Conservation (phyloP, 345 rosid species). For the Moricandia arvensis region DNA sequence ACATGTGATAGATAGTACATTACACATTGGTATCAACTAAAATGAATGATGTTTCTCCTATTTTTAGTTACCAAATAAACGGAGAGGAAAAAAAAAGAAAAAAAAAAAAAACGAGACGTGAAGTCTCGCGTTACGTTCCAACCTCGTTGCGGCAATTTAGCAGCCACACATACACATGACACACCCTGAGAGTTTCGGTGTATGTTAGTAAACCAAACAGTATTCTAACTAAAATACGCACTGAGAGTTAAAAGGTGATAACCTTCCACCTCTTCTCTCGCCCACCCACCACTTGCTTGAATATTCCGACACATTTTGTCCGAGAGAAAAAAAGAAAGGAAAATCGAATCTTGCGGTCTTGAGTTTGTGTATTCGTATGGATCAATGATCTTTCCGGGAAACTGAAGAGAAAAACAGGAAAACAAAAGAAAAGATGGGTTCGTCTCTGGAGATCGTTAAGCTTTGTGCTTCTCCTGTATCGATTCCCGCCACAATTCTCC, state of each 20-base stretch:
- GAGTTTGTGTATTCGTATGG: not conserved
- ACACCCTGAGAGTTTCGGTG: not conserved
- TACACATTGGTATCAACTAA: not conserved
- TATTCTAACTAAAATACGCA: not conserved
- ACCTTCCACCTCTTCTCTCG: conserved; percentile 30
- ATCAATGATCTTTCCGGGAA: too few relatives aligned
- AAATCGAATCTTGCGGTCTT: conserved; percentile 14
- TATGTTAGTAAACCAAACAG: not conserved
- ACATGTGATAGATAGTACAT: not conserved
- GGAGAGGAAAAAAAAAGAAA: not conserved
- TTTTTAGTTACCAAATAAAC: not conserved
- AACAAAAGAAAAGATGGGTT: conserved; percentile 23
- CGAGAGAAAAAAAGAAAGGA: too few relatives aligned
- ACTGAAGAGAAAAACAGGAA: not conserved
- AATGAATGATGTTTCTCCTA: not conserved
- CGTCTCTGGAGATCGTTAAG: conserved; percentile 44
- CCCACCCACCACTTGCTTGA: conserved; percentile 31
- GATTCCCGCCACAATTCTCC: conserved; percentile 45
- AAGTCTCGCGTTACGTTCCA: conserved; percentile 25
- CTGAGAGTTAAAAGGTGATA: not conserved
- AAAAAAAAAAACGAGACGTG: conserved; percentile 26
- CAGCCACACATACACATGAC: conserved; percentile 27
- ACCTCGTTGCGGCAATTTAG: conserved; percentile 19
- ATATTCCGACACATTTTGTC: conserved; percentile 14
- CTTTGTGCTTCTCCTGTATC: conserved; percentile 48